phyloP scores from a whole-genome alignment of 345 rosid species.

The Hibiscus tridactylites region DNA sequence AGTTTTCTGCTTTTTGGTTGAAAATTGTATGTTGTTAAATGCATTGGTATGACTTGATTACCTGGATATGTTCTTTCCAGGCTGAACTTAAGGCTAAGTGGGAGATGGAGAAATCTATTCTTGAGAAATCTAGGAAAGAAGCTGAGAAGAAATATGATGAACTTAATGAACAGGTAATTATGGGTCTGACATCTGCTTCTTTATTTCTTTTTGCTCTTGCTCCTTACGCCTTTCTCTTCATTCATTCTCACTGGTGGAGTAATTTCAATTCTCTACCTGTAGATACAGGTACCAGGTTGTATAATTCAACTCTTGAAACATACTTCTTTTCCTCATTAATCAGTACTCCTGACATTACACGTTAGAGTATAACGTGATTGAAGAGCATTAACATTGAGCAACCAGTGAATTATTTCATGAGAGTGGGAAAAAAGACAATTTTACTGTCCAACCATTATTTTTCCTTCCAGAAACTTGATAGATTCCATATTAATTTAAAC shows the following conservation, averaged over 20 bases:
- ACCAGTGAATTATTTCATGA: no score
- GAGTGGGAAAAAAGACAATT: no score
- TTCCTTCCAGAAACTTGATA: no score
- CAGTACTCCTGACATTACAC: neutral
- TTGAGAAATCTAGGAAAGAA: constrained; percentile 52
- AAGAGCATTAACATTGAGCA: no score
- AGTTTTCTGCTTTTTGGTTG: neutral
- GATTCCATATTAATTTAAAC: no score
- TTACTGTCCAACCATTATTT: no score
- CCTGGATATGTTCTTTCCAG: constrained; percentile 31
- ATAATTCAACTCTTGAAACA: no score
- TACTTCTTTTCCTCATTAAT: neutral
- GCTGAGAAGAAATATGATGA: constrained; percentile 70
- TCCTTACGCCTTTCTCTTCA: neutral
- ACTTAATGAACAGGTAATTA: constrained; percentile 73
- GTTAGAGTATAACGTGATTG: neutral
- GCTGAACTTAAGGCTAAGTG: constrained; percentile 58
- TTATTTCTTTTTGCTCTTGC: neutral
- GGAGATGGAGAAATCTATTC: constrained; percentile 49
- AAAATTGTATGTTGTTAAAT: neutral
- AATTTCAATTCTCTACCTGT: neutral
- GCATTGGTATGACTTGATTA: constrained; percentile 7
- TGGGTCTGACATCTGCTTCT: constrained; percentile 1
- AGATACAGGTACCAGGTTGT: neutral
- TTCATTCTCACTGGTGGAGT: neutral